Evolutionary conservation across 306 rosid species (phyloP).

Genomic region (Quillaja saponaria): DNA sequence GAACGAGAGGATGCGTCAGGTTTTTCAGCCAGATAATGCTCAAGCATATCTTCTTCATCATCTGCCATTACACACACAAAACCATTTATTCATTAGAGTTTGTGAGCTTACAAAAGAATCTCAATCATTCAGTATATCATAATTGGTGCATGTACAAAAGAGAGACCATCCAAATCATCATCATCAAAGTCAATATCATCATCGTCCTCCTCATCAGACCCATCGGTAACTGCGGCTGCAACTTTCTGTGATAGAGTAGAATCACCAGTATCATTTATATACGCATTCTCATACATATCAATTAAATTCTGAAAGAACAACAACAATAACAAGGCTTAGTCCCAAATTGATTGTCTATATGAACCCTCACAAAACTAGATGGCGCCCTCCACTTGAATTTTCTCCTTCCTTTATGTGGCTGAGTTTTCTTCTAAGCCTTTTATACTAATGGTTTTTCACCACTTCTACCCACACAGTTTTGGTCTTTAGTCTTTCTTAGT

Average conservation of each 20-base stretch:
- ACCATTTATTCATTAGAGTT: constrained; percentile 15
- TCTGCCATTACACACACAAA: constrained; percentile 46
- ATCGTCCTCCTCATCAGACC: constrained; percentile 69
- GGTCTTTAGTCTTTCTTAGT: no score
- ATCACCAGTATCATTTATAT: constrained; percentile 9
- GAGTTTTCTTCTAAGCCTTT: no score
- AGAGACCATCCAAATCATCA: constrained; percentile 87
- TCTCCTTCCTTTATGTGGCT: no score
- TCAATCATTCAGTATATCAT: no score
- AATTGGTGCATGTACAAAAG: background rate
- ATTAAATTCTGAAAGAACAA: no score
- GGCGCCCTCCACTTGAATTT: no score
- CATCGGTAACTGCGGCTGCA: constrained; percentile 55
- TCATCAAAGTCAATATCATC: constrained; percentile 89
- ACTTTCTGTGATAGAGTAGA: constrained; percentile 61
- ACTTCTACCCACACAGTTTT: no score
- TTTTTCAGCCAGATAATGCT: constrained; percentile 94
- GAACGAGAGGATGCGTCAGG: constrained; percentile 70
- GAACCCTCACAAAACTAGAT: no score
- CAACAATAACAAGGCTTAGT: no score
- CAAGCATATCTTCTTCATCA: constrained; percentile 99
- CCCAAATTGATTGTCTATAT: no score
- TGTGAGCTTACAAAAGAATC: background rate
- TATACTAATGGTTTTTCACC: no score
- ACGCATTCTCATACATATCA: background rate